Conservation (phyloP, 139 green algal species). For the Micromonas commoda region DNA sequence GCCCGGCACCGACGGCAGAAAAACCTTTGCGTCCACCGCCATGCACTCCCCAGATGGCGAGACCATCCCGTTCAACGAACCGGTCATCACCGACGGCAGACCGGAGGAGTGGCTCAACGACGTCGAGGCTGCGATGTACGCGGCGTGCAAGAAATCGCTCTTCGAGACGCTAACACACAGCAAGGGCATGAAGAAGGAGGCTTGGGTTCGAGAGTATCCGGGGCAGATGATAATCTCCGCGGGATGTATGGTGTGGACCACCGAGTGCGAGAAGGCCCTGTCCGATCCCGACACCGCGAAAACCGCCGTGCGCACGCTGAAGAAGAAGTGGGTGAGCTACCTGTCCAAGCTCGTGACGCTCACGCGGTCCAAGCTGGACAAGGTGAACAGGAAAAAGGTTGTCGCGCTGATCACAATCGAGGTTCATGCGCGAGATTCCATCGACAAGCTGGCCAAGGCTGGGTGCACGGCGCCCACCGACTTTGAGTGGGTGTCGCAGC, state of each 20-base stretch:
- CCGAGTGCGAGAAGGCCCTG: conserved; percentile 76
- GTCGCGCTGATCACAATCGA: conserved; percentile 42
- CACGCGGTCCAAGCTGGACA: conserved; percentile 67
- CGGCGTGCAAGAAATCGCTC: conserved; percentile 67
- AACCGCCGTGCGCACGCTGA: conserved; percentile 59
- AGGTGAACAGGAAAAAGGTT: conserved; percentile 74
- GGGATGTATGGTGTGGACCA: conserved; percentile 74
- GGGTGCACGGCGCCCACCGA: conserved; percentile 51
- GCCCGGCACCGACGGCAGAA: conserved; percentile 56
- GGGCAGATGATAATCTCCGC: conserved; percentile 80
- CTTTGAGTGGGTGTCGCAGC: conserved; percentile 72
- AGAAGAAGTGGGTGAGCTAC: conserved; percentile 79
- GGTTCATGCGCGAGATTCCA: conserved; percentile 75
- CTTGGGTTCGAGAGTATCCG: conserved; percentile 78
- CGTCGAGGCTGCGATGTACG: conserved; percentile 80
- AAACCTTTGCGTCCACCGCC: conserved; percentile 51
- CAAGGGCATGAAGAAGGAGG: conserved; percentile 74
- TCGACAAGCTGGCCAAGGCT: conserved; percentile 66
- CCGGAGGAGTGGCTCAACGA: conserved; percentile 83
- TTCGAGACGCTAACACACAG: conserved; percentile 61
- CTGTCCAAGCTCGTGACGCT: conserved; percentile 75
- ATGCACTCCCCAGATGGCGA: conserved; percentile 72
- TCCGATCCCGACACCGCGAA: conserved; percentile 52
- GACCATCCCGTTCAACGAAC: conserved; percentile 60
- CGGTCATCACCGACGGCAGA: conserved; percentile 62